Evolutionary conservation across 192 early-diverging fungal species (phyloP).

Genomic region (Gigaspora rosea): DNA sequence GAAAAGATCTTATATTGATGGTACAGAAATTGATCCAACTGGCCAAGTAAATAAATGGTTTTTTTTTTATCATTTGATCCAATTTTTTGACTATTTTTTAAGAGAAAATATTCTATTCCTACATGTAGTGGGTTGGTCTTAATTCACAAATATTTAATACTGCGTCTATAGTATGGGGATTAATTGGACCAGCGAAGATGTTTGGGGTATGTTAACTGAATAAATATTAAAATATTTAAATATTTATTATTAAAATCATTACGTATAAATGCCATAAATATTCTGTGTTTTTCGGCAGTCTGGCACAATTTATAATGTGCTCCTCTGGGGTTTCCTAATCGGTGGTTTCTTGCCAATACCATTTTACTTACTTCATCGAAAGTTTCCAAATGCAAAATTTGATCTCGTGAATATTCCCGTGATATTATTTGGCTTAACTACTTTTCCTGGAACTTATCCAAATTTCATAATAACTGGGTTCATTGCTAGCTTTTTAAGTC

Average conservation of each 20-base stretch:
- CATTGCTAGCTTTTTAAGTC: neutral
- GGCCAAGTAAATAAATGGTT: neutral
- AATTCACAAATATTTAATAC: constrained; percentile 37
- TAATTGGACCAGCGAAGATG: constrained; percentile 54
- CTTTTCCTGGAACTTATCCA: neutral
- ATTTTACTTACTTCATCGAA: constrained; percentile 44
- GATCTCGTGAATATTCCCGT: constrained; percentile 26
- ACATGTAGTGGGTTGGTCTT: neutral
- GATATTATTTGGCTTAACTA: neutral
- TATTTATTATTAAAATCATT: no score
- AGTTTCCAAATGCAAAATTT: constrained; percentile 45
- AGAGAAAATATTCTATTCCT: neutral
- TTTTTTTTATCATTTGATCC: neutral
- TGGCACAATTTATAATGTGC: constrained; percentile 37
- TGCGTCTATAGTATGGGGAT: constrained; percentile 63
- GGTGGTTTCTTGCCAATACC: constrained; percentile 38
- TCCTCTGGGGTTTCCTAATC: constrained; percentile 48
- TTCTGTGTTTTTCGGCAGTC: neutral
- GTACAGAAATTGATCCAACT: constrained; percentile 3
- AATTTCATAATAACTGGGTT: constrained; percentile 20
- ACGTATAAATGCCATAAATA: neutral
- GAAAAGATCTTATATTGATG: constrained; percentile 19
- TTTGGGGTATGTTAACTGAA: constrained; percentile 38
- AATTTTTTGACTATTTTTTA: neutral
- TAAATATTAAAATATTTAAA: neutral